Evolutionary conservation across 306 rosid genomes (phyloP), one percentile per base, ranked within the genome.

Genomic region (Prunus mongolica): DNA sequence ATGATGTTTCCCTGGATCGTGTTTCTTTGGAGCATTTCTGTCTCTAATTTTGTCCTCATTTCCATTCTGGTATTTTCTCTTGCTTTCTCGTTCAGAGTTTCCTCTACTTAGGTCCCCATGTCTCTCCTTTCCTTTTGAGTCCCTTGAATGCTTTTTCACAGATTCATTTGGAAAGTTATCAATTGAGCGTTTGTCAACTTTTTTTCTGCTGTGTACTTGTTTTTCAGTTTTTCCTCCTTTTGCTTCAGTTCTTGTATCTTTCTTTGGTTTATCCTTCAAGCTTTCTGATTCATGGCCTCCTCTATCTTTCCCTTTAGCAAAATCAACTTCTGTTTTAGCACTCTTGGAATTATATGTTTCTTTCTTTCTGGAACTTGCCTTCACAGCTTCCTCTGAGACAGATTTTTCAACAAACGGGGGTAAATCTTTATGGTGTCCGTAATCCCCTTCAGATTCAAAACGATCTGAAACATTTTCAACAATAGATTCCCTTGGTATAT

Each of bases 71-170:
- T 81, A 76, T 76, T 76, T 91, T 84, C 86, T 83, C 87, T 84
- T 88, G 79, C 62, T 73, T 80, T 79, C 91, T 84, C 89, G 78
- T 83, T 84, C 93, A 80, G 76, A 65, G 60, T 79, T 81, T 62
- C 84, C 83, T 81, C 87, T 87, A 69, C 52, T 68, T 65, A 24
- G 79, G 64, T 87, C 89, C 20, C 54, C 75, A 82, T 82, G 72
- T 67, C 89, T 79, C 75, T 86, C 88, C 85, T 81, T 88, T 61
- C 69, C 74, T 78, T 20, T 67, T 57, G 73, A 71, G 82, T 69
- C 89, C 81, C 89, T 83, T 56, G 90, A 79, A 78, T 72, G 79
- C 83, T 72, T 89, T 83, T 77, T 88, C 69, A 85, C 85, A 80
- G 72, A 58, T 89, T 83, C 86, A 80, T 76, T 77, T 78, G 77